A percentile compares a stretch with the other conserved stretches of the same genome.
Evolutionary conservation across 176 grass and related monocot species (phyloP).

Genomic region (Thalia dealbata): DNA sequence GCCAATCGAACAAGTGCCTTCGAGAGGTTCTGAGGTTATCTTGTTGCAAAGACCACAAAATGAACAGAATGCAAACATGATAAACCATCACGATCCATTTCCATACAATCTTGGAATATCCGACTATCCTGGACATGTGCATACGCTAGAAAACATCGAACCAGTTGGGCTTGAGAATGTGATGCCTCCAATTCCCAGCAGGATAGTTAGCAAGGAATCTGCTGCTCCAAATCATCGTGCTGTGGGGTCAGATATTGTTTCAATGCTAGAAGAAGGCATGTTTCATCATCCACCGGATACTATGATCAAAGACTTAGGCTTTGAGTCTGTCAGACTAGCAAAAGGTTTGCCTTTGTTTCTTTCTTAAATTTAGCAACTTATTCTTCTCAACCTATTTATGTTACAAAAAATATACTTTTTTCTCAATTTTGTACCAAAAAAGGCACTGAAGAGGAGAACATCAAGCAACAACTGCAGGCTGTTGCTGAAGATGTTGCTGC

Average conservation of each 20-base stretch:
- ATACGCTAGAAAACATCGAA: conserved; percentile 40
- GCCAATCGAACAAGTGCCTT: no score
- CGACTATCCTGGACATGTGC: conserved; percentile 46
- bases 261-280: conserved; percentile 50
- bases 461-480: conserved; percentile 71
- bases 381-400: not conserved
- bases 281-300: conserved; percentile 26
- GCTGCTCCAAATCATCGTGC: conserved; percentile 35
- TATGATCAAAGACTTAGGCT: conserved; percentile 38
- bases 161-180: conserved; percentile 27
- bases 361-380: not conserved
- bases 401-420: conserved; percentile 8
- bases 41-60: no score
- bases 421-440: not conserved
- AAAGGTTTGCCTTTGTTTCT: conserved; percentile 51
- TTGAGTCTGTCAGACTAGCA: conserved; percentile 40
- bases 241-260: conserved; percentile 39
- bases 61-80: not conserved
- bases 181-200: conserved; percentile 71
- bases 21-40: no score
- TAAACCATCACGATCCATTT: conserved; percentile 26
- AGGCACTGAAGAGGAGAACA: conserved; percentile 55
- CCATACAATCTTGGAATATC: conserved; percentile 29
- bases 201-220: conserved; percentile 61
- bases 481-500: conserved; percentile 85